Base-by-base conservation (phyloP, 2,329 filamentous ascomycete species). In the Dendryphion nanum region DNA sequence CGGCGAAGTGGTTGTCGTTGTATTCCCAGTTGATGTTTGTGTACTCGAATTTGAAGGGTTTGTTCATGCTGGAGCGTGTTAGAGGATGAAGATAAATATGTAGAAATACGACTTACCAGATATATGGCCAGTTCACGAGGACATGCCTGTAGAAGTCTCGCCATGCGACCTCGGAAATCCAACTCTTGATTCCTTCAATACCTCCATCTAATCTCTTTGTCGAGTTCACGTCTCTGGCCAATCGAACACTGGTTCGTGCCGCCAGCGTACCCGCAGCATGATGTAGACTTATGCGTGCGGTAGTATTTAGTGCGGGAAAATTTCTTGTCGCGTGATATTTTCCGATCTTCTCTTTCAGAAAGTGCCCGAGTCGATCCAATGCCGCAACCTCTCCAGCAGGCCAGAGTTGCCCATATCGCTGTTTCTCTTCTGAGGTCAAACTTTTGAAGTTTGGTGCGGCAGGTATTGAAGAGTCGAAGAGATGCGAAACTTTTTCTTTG, bases 1-100 rank as follows among this genome's bases (percentile, higher is more conserved):
- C 81, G 1, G 73, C 52, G 67, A 95, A 93, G 59, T 72, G 39
- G 44, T 51, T 35, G 63, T 57, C 21, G 55, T 65, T 42, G 66
- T 70, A 53, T 35, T 89, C 86, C 89, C 89, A 95, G 34, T 78
- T 68, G 33, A 95, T 83, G 51, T 90, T 83, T 30, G 85, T 82
- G 65, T 89, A 93, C 54, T 90, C 86, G 23, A 85, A 85, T 56
- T 95, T 95, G 74, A 85, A 86, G 2, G 82, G 81, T 50, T 86
- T 85, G 63, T 81, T 80, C 83, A 87, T 86, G 58, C 80, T 66
- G 20, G 26, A 18, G 28, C 31, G 6, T 13, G 13, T 10, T 3
- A 15, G n/a, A 7, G 4, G 23, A 13, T 23, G 19, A 32, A 34
- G 21, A 26, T 30, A 33, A 16, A 14, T 19, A 38, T 30, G 21